Percentiles rank a stretch among this genome's conserved stretches.
These are phyloP conservation scores for Brassica nigra DNA, from an alignment of 345 rosid species.

Conservation along the genomic window DNA sequence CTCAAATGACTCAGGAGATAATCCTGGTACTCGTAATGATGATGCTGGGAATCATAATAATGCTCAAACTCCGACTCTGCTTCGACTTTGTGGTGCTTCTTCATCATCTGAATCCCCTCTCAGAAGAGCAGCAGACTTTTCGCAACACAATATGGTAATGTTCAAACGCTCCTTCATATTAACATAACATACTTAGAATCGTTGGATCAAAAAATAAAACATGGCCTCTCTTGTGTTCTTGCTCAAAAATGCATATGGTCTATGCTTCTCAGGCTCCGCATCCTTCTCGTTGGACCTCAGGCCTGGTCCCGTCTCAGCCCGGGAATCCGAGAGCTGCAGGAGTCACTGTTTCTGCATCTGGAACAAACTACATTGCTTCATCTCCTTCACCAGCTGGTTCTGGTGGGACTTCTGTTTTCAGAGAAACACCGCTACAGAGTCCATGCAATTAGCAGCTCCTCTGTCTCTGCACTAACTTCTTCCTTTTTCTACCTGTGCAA, in stretches of 20 bases:
- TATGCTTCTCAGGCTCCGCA: slow-evolving; percentile 48
- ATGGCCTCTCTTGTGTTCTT: neutral
- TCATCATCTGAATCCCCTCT: slow-evolving; percentile 86
- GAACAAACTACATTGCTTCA: slow-evolving; percentile 74
- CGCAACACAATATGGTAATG: slow-evolving; percentile 63
- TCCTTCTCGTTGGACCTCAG: slow-evolving; percentile 73
- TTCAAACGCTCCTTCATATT: neutral
- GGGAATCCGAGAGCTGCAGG: slow-evolving; percentile 42
- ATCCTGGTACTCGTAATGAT: slow-evolving; percentile 60
- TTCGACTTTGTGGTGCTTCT: slow-evolving; percentile 74
- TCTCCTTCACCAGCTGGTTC: slow-evolving; percentile 94
- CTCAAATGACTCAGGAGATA: slow-evolving; percentile 44
- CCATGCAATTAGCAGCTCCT: slow-evolving; percentile 61
- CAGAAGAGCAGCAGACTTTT: slow-evolving; percentile 57
- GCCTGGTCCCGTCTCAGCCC: slow-evolving; percentile 62
- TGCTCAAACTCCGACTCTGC: slow-evolving; percentile 52
- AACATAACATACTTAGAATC: neutral
- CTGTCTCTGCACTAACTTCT: neutral
- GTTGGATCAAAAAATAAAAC: neutral
- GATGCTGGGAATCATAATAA: slow-evolving; percentile 60
- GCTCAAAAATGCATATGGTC: neutral
- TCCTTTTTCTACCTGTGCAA: neutral
- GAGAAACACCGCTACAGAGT: slow-evolving; percentile 72
- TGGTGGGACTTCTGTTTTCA: slow-evolving; percentile 81
- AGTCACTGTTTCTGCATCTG: slow-evolving; percentile 67